These are phyloP conservation scores for Fusarium zealandicum DNA, from an alignment of 2,329 filamentous ascomycete genomes.

Conservation along the genomic window DNA sequence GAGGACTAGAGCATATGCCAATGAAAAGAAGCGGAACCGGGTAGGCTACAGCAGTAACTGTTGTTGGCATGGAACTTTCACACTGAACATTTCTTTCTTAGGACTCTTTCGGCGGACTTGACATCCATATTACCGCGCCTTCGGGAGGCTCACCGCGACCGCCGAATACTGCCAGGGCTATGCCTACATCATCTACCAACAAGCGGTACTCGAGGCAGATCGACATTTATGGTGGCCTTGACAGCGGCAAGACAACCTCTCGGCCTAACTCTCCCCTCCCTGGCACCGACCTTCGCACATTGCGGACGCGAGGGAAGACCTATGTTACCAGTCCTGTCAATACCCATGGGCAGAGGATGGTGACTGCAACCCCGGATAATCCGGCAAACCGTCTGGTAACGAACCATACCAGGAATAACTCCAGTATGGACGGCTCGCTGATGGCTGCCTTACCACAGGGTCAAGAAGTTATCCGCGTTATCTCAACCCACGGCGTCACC, in stretches of 20 bases:
- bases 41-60: conserved; percentile 58
- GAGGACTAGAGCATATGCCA: conserved; percentile 76
- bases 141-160: conserved; percentile 58
- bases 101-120: conserved; percentile 85
- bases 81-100: conserved; percentile 46
- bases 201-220: conserved; percentile 72
- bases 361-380: conserved; percentile 64
- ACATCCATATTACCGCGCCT: conserved; percentile 62
- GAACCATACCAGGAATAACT: conserved; percentile 78
- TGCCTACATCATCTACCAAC: conserved; percentile 50
- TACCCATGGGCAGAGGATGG: conserved; percentile 29
- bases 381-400: conserved; percentile 69
- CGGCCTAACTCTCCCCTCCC: conserved; percentile 73
- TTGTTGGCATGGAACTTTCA: background rate
- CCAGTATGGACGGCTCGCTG: conserved; percentile 84
- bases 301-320: conserved; percentile 61
- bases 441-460: conserved; percentile 86
- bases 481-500: conserved; percentile 88
- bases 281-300: conserved; percentile 59
- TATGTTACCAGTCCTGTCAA: conserved; percentile 30
- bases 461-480: conserved; percentile 90
- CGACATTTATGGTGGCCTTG: conserved; percentile 55
- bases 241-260: conserved; percentile 64
- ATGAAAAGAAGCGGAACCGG: conserved; percentile 84
- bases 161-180: conserved; percentile 62